These are phyloP conservation scores for Fraxinus dipetala DNA, from an alignment of 305 asterid genomes.

Conservation along the genomic window DNA sequence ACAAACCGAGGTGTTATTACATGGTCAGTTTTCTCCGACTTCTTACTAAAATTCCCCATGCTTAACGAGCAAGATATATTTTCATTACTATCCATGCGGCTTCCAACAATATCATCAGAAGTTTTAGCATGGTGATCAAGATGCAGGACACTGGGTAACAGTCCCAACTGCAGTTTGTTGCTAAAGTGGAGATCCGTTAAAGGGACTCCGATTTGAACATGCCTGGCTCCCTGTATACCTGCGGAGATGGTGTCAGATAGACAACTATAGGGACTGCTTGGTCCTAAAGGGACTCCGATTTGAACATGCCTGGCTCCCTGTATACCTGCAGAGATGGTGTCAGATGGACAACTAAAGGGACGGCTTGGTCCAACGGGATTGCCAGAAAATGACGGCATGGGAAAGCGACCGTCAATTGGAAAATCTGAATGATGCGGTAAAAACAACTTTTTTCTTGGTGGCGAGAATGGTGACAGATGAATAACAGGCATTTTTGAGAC, in stretches of 20 bases:
- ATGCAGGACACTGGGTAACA: slow-evolving; percentile 48
- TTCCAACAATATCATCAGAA: slow-evolving; percentile 36
- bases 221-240: slow-evolving; percentile 99
- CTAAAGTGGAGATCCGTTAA: slow-evolving; percentile 54
- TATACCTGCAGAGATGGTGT: slow-evolving; percentile 89
- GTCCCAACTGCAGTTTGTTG: slow-evolving; percentile 70
- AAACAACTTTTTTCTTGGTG: slow-evolving; percentile 68
- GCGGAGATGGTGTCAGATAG: slow-evolving; percentile 68
- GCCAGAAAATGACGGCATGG: slow-evolving; percentile 82
- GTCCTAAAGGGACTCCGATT: slow-evolving; percentile 61
- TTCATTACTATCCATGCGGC: slow-evolving; percentile 35
- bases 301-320: slow-evolving; percentile 99
- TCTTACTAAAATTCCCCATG: slow-evolving; percentile 57
- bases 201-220: slow-evolving; percentile 84
- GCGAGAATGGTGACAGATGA: slow-evolving; percentile 68
- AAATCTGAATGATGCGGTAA: slow-evolving; percentile 56
- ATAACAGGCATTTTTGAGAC: slow-evolving; percentile 73
- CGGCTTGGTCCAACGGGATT: slow-evolving; percentile 76
- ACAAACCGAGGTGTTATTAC: slow-evolving; percentile 54
- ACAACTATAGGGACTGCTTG: slow-evolving; percentile 51
- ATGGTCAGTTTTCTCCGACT: slow-evolving; percentile 35
- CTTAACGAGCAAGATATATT: slow-evolving; percentile 71
- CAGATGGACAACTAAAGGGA: slow-evolving; percentile 54
- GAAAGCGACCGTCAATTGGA: slow-evolving; percentile 59
- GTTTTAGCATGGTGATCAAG: slow-evolving; percentile 48